Percentiles rank a stretch among this genome's conserved stretches.
Evolutionary conservation across 83 land plant species (phyloP).

Genomic region (Diphasiastrum complanatum): DNA sequence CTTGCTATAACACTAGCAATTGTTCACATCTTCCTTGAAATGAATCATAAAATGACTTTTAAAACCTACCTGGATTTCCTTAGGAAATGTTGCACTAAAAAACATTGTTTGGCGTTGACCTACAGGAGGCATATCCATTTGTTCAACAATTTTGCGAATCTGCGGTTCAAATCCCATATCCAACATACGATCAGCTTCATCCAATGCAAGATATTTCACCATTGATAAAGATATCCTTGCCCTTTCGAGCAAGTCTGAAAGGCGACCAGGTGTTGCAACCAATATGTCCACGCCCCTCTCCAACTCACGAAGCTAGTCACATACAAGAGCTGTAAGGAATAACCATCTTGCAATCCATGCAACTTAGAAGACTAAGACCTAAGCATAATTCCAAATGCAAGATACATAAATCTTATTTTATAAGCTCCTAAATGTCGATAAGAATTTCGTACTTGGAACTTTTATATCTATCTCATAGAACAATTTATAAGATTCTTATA

Average conservation of each 20-base stretch:
- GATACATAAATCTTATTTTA: no score
- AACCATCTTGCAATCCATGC: no score
- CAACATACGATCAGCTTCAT: conserved; percentile 14
- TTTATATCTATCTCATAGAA: no score
- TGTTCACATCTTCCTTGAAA: no score
- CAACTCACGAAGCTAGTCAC: conserved; percentile 7
- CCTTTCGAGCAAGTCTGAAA: conserved; percentile 2
- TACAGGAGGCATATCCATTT: conserved; percentile 5
- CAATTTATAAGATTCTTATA: no score
- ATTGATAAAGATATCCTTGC: conserved; percentile 3
- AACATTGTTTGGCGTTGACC: conserved; percentile 11
- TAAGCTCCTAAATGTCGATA: no score
- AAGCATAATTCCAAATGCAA: no score
- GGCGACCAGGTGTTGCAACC: conserved; percentile 12
- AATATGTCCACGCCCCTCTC: conserved; percentile 11
- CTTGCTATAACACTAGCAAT: no score
- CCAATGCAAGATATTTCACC: conserved; percentile 4
- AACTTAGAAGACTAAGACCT: no score
- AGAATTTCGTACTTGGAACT: no score
- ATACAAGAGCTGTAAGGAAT: no score
- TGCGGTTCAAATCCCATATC: conserved; percentile 15
- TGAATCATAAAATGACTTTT: no score
- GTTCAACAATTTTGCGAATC: conserved; percentile 9
- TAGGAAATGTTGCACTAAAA: conserved; percentile 13
- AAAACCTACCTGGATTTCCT: conserved; percentile 7